phyloP scores from a whole-genome alignment of 257 asterid genomes.

The Rehmannia glutinosa region DNA sequence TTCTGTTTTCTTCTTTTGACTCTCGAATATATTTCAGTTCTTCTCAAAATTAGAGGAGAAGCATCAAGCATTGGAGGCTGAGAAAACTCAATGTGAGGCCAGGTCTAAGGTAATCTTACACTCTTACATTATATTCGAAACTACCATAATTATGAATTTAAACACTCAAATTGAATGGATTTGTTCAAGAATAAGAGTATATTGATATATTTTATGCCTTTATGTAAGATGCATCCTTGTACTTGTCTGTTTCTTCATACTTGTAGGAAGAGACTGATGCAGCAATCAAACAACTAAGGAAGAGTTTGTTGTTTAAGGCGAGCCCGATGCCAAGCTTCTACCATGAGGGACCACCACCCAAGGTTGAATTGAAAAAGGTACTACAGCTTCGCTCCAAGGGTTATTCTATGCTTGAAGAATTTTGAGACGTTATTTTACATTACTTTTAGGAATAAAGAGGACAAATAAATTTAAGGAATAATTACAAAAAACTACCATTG shows the following conservation, averaged over 20 bases:
- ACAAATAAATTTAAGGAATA: no score
- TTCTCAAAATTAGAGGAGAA: constrained; percentile 70
- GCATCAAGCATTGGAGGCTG: constrained; percentile 68
- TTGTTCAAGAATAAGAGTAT: not conserved
- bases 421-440: not conserved
- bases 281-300: constrained; percentile 68
- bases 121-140: not conserved
- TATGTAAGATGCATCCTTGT: not conserved
- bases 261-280: constrained; percentile 64
- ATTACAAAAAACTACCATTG: no score
- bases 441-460: not conserved
- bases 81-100: constrained; percentile 52
- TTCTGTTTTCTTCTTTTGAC: not conserved
- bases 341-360: constrained; percentile 79
- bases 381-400: not conserved
- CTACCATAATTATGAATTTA: not conserved
- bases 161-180: not conserved
- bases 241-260: not conserved
- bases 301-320: constrained; percentile 67
- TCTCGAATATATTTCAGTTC: constrained; percentile 33
- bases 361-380: constrained; percentile 75
- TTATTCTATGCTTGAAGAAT: not conserved
- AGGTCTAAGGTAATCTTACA: constrained; percentile 54
- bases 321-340: constrained; percentile 88
- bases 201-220: not conserved